Conservation (phyloP, 495 filamentous ascomycete species). For the Aspergillus indologenus region DNA sequence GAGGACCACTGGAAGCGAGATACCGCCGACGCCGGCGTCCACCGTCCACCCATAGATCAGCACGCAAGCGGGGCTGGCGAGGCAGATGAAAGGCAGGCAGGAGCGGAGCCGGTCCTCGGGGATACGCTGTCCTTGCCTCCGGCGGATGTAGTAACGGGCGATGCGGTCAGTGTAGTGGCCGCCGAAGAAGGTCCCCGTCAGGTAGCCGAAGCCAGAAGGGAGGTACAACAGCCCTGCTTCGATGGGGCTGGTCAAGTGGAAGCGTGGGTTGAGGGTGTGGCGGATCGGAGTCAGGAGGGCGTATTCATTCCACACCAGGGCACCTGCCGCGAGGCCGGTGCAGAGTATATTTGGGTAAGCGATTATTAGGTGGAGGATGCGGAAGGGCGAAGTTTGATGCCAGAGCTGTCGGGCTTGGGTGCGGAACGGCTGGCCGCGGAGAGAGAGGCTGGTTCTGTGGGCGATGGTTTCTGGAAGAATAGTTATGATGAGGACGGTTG, state of each 20-base stretch:
- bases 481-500: slow-evolving; percentile 57
- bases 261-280: slow-evolving; percentile 70
- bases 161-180: slow-evolving; percentile 66
- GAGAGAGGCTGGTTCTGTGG: slow-evolving; percentile 53
- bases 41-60: slow-evolving; percentile 73
- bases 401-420: slow-evolving; percentile 53
- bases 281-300: slow-evolving; percentile 68
- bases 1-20: slow-evolving; percentile 63
- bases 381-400: slow-evolving; percentile 59
- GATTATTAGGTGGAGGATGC: slow-evolving; percentile 44
- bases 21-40: slow-evolving; percentile 60
- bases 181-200: slow-evolving; percentile 66
- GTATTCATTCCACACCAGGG: slow-evolving; percentile 73
- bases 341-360: slow-evolving; percentile 66
- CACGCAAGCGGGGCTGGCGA: slow-evolving; percentile 62
- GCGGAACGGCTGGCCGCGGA: slow-evolving; percentile 42
- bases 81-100: slow-evolving; percentile 57
- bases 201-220: slow-evolving; percentile 66
- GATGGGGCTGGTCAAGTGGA: slow-evolving; percentile 63
- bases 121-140: slow-evolving; percentile 56
- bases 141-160: slow-evolving; percentile 61
- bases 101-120: slow-evolving; percentile 67
- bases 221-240: slow-evolving; percentile 71
- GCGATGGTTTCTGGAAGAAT: slow-evolving; percentile 70
- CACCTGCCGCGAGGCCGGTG: slow-evolving; percentile 55